Evolutionary conservation across 169 alveolate genomes (phyloP).

Genomic region (Eimeria maxima): DNA sequence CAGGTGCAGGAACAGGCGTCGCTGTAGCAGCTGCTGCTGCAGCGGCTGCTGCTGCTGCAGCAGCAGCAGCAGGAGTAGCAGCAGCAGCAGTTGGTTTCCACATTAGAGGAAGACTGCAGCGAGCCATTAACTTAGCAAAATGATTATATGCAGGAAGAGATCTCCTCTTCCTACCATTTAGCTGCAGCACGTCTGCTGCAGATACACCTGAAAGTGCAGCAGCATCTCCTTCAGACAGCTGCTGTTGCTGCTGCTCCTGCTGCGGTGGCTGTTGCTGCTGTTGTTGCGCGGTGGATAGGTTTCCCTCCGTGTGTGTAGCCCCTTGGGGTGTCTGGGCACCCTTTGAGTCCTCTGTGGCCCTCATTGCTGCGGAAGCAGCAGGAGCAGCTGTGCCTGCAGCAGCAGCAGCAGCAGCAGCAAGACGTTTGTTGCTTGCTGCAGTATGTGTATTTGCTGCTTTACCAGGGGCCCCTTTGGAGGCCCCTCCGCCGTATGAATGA

Average conservation of each 20-base stretch:
- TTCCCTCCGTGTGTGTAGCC: neutral
- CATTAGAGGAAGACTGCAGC: neutral
- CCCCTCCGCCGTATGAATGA: neutral
- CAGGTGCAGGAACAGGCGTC: neutral
- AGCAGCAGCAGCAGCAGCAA: slow-evolving; percentile 26
- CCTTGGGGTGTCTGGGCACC: neutral
- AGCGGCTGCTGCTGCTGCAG: neutral
- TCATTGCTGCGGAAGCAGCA: too few relatives aligned
- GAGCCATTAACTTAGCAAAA: slow-evolving; percentile 12
- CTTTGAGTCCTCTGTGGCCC: neutral
- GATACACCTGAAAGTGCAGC: neutral
- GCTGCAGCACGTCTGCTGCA: neutral
- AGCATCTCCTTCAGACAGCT: neutral
- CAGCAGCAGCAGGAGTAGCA: slow-evolving; percentile 23
- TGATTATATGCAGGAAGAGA: slow-evolving; percentile 63
- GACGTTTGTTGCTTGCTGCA: neutral
- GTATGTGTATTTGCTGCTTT: neutral
- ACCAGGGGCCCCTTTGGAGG: too few relatives aligned
- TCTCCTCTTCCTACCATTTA: neutral
- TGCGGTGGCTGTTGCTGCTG: neutral
- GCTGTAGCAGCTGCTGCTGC: neutral
- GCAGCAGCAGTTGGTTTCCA: neutral
- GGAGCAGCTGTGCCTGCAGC: too few relatives aligned
- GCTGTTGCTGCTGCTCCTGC: too few relatives aligned
- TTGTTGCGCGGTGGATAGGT: neutral